Percentiles rank a stretch among this genome's conserved stretches.
These are phyloP conservation scores for Umbelopsis ramanniana DNA, from an alignment of 192 early-diverging fungal genomes.

Conservation along the genomic window DNA sequence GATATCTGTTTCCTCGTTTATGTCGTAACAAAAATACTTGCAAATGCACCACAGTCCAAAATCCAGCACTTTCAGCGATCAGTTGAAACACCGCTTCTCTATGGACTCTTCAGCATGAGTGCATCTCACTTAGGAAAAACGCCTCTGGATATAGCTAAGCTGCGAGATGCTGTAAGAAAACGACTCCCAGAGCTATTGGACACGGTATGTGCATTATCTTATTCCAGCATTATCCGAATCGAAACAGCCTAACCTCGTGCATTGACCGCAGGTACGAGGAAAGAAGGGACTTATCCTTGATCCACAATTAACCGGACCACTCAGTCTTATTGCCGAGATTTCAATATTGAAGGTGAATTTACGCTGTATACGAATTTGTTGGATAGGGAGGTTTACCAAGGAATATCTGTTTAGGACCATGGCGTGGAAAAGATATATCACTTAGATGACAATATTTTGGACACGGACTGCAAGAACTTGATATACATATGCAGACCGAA, in stretches of 20 bases:
- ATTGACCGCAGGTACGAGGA: slow-evolving; percentile 73
- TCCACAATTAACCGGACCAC: slow-evolving; percentile 76
- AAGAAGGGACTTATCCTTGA: slow-evolving; percentile 92
- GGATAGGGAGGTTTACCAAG: too few relatives aligned
- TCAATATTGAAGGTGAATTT: slow-evolving; percentile 71
- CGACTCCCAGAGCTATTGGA: slow-evolving; percentile 75
- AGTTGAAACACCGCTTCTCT: slow-evolving; percentile 9
- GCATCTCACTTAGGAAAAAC: slow-evolving; percentile 56
- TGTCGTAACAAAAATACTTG: too few relatives aligned
- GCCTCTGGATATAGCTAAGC: slow-evolving; percentile 51
- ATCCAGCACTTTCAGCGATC: background rate
- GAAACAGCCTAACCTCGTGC: background rate
- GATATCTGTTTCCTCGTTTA: too few relatives aligned
- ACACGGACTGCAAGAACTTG: slow-evolving; percentile 73
- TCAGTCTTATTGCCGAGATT: slow-evolving; percentile 90
- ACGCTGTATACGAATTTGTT: too few relatives aligned
- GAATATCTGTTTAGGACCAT: slow-evolving; percentile 69
- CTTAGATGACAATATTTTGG: slow-evolving; percentile 65
- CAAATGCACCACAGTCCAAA: background rate
- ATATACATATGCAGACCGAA: slow-evolving; percentile 88
- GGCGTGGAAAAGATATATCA: slow-evolving; percentile 95
- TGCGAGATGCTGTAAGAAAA: slow-evolving; percentile 65
- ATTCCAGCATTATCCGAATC: background rate
- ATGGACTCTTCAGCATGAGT: slow-evolving; percentile 18
- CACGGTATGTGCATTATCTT: slow-evolving; percentile 57